A percentile compares a stretch with the other conserved stretches of the same genome.
Evolutionary conservation across 2,329 filamentous ascomycete species (phyloP).

Genomic region (Alternaria ventricosa): DNA sequence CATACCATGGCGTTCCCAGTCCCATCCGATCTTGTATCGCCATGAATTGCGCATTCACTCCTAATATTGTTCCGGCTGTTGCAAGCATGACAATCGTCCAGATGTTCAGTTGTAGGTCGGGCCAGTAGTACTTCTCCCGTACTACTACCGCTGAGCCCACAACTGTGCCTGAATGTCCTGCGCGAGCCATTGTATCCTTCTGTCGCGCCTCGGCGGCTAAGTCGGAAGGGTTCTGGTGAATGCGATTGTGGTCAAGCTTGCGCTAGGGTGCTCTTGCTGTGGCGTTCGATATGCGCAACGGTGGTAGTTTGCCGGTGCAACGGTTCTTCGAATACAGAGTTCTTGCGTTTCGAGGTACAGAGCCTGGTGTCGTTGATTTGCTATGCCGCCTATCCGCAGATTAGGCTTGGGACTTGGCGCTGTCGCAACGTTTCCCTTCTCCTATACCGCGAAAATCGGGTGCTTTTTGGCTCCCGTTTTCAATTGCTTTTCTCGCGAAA

Average conservation of each 20-base stretch:
- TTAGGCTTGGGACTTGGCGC: conserved; percentile 18
- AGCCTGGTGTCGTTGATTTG: conserved; percentile 5
- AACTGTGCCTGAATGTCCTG: conserved; percentile 40
- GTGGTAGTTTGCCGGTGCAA: neutral
- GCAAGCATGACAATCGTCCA: conserved; percentile 69
- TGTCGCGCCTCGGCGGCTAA: conserved; percentile 1
- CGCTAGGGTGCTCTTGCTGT: neutral
- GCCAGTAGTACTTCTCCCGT: conserved; percentile 66
- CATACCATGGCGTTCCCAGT: conserved; percentile 66
- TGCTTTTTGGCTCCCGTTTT: conserved; percentile 1
- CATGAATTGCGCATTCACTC: conserved; percentile 67
- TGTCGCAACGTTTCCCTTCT: conserved; percentile 5
- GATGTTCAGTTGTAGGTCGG: conserved; percentile 68
- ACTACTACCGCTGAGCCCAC: conserved; percentile 52
- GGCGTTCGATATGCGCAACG: neutral
- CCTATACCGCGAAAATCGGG: neutral
- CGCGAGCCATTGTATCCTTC: conserved; percentile 44
- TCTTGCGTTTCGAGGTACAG: neutral
- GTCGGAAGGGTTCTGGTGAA: neutral
- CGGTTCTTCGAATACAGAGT: neutral
- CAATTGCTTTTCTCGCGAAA: neutral
- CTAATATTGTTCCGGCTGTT: conserved; percentile 63
- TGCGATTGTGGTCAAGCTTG: neutral
- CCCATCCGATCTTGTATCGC: conserved; percentile 62
- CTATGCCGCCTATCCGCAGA: conserved; percentile 14